These are phyloP conservation scores for Rhizopus delemar DNA, from an alignment of 371 early-diverging fungal genomes.

Conservation along the genomic window DNA sequence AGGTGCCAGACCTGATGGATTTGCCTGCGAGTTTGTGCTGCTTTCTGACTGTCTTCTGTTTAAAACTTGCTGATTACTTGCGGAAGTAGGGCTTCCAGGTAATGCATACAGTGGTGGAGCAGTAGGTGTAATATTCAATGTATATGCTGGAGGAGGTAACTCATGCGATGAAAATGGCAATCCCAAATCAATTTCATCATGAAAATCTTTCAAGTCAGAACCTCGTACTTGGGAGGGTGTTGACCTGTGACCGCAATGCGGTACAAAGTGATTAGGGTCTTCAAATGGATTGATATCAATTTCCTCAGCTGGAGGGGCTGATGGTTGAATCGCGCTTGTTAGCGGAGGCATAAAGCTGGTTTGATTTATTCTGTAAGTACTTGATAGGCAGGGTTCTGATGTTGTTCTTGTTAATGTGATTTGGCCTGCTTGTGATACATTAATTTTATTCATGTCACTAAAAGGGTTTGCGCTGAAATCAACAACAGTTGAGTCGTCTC, in stretches of 20 bases:
- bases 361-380: constrained; percentile 4
- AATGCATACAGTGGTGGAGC: constrained; percentile 7
- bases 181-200: background rate
- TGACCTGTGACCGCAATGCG: background rate
- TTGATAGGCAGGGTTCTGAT: background rate
- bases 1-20: constrained; percentile 5
- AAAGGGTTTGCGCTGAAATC: constrained; percentile 8
- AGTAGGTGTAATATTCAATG: constrained; percentile 9
- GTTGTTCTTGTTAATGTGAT: background rate
- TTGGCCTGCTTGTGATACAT: background rate
- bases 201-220: background rate
- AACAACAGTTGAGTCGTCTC: constrained; percentile 1
- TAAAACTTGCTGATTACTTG: background rate
- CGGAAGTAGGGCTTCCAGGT: background rate
- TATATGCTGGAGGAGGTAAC: constrained; percentile 15
- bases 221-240: background rate
- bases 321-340: constrained; percentile 2
- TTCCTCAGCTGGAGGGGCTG: constrained; percentile 14
- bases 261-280: background rate
- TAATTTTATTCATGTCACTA: constrained; percentile 2
- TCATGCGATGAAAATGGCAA: constrained; percentile 1
- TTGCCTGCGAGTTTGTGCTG: background rate
- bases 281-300: constrained; percentile 4
- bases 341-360: constrained; percentile 5
- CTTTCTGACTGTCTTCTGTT: background rate